Evolutionary conservation across 805 yeast species (phyloP).

Genomic region (Starmerella geochares): DNA sequence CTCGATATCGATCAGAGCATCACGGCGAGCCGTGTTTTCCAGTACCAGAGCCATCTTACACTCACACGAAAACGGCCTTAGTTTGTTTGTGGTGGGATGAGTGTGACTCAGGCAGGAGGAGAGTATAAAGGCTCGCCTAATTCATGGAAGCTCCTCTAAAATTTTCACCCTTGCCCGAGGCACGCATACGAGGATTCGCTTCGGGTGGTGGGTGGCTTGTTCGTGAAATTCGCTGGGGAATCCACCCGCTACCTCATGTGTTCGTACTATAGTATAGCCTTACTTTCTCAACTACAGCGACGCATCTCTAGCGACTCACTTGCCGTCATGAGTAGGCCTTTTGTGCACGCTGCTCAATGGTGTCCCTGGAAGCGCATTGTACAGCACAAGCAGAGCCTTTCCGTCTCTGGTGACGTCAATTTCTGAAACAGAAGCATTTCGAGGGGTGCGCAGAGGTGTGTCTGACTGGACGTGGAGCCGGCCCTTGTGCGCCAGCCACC

Average conservation of each 20-base stretch:
- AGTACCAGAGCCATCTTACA: constrained; percentile 26
- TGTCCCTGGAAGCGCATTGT: too few relatives aligned
- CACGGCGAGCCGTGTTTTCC: constrained; percentile 82
- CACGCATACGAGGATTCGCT: not conserved
- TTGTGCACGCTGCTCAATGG: too few relatives aligned
- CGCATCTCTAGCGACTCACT: too few relatives aligned
- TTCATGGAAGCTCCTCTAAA: too few relatives aligned
- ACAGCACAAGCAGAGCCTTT: not conserved
- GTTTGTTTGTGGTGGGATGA: not conserved
- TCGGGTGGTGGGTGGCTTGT: too few relatives aligned
- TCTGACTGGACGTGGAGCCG: not conserved
- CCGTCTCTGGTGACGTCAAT: not conserved
- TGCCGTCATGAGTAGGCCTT: too few relatives aligned
- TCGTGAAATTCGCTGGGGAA: too few relatives aligned
- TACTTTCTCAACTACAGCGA: too few relatives aligned
- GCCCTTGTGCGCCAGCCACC: constrained; percentile 5
- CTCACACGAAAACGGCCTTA: not conserved
- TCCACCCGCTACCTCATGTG: too few relatives aligned
- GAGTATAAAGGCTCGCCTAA: too few relatives aligned
- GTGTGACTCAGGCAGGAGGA: constrained; percentile 1
- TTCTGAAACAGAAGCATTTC: constrained; percentile 4
- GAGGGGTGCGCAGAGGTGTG: constrained; percentile 1
- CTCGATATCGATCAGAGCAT: constrained; percentile 79
- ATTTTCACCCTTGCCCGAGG: not conserved
- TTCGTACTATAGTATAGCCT: too few relatives aligned